Evolutionary conservation across 2,329 filamentous ascomycete genomes (phyloP), one percentile per base, ranked within the genome.

Genomic region (Ciborinia camelliae): DNA sequence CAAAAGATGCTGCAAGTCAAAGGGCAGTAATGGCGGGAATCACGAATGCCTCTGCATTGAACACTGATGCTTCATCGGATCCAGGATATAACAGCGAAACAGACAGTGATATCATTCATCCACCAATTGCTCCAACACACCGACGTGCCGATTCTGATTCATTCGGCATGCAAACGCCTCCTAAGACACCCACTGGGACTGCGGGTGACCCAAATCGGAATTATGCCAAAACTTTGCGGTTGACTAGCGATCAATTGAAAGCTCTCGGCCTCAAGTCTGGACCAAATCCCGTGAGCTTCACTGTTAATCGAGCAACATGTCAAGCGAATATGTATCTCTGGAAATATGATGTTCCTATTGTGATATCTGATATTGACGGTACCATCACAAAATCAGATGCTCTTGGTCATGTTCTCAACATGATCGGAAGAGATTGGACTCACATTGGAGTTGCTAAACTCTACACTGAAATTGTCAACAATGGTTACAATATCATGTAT

Each of bases 401-500:
- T 20, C 81, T 97, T 18, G 95, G 95, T 18, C 95, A 99, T 74
- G 91, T 99, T 51, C 79, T 98, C 62, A 98, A 94, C 80, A 95
- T 95, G 86, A 94, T 99, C 69, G 95, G 95, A 50, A 89, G 95
- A 55, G 95, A 99, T 77, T 99, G 95, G 95, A 99, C 95, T 3
- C 95, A 99, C 76, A 85, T 92, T 20, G 95, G 95, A 45, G 94
- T 99, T 30, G 96, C 95, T 28, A 99, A 99, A 79, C 83, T 99
- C 10, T 99, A 98, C 78, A 95, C 90, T 57, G 96, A 99, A 71
- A 99, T 99, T 71, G 87, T 88, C 0, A 88, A 90, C 72, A 99
- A 99, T 73, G 95, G 95, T 8, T 99, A 98, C 82, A 98, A 99
- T 76, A 96, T 99, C 74, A 92, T 99, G 85, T 99, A 99, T 75